Evolutionary conservation across 2,329 filamentous ascomycete genomes (phyloP).

Genomic region (Tetracladium maxilliforme): DNA sequence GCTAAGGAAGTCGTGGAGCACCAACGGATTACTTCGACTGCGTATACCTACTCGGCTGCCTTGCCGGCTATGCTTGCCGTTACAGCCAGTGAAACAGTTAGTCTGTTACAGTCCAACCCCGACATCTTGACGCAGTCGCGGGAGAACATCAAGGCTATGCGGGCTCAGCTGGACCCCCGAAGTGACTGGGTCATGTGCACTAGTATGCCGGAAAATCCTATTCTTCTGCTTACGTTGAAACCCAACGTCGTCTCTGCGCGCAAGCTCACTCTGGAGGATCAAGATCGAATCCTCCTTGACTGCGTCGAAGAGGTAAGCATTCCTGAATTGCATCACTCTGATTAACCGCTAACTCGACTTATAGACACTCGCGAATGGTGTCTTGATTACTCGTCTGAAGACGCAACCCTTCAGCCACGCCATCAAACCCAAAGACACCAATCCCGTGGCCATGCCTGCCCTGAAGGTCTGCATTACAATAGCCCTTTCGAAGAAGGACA

Average conservation of each 20-base stretch:
- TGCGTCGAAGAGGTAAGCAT: slow-evolving; percentile 81
- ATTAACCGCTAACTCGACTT: too few relatives aligned
- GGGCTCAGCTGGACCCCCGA: slow-evolving; percentile 74
- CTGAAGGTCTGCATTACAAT: slow-evolving; percentile 86
- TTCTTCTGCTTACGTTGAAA: slow-evolving; percentile 75
- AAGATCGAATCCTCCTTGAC: slow-evolving; percentile 76
- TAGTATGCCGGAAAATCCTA: slow-evolving; percentile 70
- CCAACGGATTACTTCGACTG: slow-evolving; percentile 81
- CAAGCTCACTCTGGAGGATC: slow-evolving; percentile 55
- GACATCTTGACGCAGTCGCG: slow-evolving; percentile 66
- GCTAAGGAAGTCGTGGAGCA: slow-evolving; percentile 87
- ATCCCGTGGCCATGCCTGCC: slow-evolving; percentile 60
- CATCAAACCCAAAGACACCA: slow-evolving; percentile 52
- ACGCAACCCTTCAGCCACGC: slow-evolving; percentile 50
- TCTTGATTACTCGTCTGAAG: slow-evolving; percentile 80
- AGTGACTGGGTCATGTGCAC: slow-evolving; percentile 86
- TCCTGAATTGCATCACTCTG: slow-evolving; percentile 4
- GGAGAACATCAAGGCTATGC: slow-evolving; percentile 78
- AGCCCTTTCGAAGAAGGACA: slow-evolving; percentile 82
- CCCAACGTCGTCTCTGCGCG: slow-evolving; percentile 62
- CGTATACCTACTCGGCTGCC: slow-evolving; percentile 93
- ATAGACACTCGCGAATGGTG: slow-evolving; percentile 71
- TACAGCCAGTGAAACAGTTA: slow-evolving; percentile 85
- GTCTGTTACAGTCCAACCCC: slow-evolving; percentile 72
- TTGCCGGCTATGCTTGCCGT: slow-evolving; percentile 87